Evolutionary conservation across 1,284 basidiomycete species (phyloP), one percentile per base, ranked within the genome.

Genomic region (Phellinidium pouzarii): DNA sequence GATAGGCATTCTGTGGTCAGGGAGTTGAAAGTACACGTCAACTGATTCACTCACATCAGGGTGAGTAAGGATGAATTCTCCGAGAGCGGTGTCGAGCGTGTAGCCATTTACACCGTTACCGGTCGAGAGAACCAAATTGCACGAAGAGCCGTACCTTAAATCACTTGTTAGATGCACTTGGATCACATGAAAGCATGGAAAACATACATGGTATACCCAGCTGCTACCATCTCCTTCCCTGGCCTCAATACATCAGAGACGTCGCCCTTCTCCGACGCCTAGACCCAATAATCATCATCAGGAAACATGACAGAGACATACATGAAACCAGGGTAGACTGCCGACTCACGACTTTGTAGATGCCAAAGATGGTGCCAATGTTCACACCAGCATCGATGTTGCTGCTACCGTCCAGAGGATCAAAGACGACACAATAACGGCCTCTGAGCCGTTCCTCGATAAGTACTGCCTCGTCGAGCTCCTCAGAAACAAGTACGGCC

Each of bases 301-400:
- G 19, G 14, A 40, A 22, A 23, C 37, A 47, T 12, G 40, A 37
- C 26, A 37, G 17, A 41, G 19, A 26, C 43, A 45, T 34, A 11
- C 11, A 25, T 3, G 42, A 22, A 27, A 41, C 3, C 5, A 19
- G n/a, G 36, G 34, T 17, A 23, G 31, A 14, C 1, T 22, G 26
- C n/a, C 17, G 41, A 73, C 83, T 59, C 61, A 91, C 91, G 60
- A 96, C 75, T 64, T 84, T 82, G 76, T 99, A 99, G 63, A 99
- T 88, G 55, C 96, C 96, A 68, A 99, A 99, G 75, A 99, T 99
- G 55, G 96, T 99, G 42, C 96, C 96, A 66, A 99, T 96, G 73
- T 99, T 99, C 59, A 99, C 96, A 84, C 95, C 96, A 59, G 96
- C 96, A 69, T 99, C 96, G 71, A 99, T 99, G 75, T 99, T 99